phyloP scores from a whole-genome alignment of 164 flowering plant genomes.

The Tetrastigma voinierianum region DNA sequence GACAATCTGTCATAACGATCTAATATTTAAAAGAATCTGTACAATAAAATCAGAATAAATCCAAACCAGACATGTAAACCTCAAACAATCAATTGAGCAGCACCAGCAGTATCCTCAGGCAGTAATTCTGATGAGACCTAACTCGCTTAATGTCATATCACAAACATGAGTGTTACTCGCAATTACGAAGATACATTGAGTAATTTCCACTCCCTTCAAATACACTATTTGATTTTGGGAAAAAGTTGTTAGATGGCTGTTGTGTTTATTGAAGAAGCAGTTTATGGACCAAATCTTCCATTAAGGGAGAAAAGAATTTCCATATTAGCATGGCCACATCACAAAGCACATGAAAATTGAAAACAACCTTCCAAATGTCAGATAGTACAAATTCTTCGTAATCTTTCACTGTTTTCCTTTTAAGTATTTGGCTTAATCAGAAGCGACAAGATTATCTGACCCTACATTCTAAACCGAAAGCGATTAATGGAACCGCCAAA shows the following conservation, averaged over 20 bases:
- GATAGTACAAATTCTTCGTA: background rate
- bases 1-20: slow-evolving; percentile 32
- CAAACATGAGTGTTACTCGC: slow-evolving; percentile 76
- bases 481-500: background rate
- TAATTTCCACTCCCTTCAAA: too few species aligned
- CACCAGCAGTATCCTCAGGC: slow-evolving; percentile 77
- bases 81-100: slow-evolving; percentile 54
- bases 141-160: slow-evolving; percentile 54
- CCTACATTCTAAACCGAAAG: background rate
- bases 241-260: too few species aligned
- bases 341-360: background rate
- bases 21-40: background rate
- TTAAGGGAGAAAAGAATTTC: background rate
- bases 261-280: too few species aligned
- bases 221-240: too few species aligned
- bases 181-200: background rate
- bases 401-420: background rate
- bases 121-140: slow-evolving; percentile 62
- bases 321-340: background rate
- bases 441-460: background rate
- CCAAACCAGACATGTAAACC: background rate
- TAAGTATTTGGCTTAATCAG: too few species aligned
- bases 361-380: background rate
- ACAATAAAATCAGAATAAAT: background rate
- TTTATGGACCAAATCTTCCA: too few species aligned